These are phyloP conservation scores for Populus hybrid DNA, from an alignment of 441 rosid genomes.

Conservation along the genomic window DNA sequence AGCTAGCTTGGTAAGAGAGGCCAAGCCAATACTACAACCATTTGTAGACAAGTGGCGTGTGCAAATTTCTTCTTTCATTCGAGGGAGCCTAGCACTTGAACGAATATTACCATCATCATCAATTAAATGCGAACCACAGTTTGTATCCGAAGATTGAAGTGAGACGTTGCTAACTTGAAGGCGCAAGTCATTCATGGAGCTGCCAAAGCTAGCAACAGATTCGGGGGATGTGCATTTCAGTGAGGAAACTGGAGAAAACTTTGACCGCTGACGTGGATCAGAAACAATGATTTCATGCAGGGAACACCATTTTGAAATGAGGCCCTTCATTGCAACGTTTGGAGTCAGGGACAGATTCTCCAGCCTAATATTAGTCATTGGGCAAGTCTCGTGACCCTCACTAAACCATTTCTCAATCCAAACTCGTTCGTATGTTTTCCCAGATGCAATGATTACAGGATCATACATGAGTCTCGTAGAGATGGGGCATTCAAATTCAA, in stretches of 20 bases:
- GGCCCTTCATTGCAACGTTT: constrained; percentile 28
- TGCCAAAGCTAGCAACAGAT: constrained; percentile 35
- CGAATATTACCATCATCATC: not conserved
- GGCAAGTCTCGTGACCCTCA: constrained; percentile 36
- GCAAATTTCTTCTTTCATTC: not conserved
- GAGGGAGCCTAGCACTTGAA: constrained; percentile 2
- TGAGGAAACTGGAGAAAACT: constrained; percentile 8
- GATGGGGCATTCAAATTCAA: constrained; percentile 42
- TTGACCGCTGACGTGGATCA: constrained; percentile 18
- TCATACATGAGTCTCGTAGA: constrained; percentile 43
- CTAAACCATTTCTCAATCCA: constrained; percentile 50
- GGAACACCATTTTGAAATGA: constrained; percentile 43
- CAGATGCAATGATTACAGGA: constrained; percentile 48
- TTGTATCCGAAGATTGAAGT: constrained; percentile 21
- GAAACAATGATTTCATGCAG: constrained; percentile 27
- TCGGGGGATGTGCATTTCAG: constrained; percentile 7
- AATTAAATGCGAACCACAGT: constrained; percentile 6
- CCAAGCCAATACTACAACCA: constrained; percentile 10
- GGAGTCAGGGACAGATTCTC: constrained; percentile 31
- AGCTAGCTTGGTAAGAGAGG: constrained; percentile 23
- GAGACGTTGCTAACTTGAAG: constrained; percentile 28
- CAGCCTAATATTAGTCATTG: constrained; percentile 29
- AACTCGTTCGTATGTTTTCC: constrained; percentile 44
- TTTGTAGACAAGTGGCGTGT: constrained; percentile 8
- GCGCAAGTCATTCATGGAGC: constrained; percentile 29